phyloP scores from a whole-genome alignment of 306 rosid species.

The Prunus campanulata region DNA sequence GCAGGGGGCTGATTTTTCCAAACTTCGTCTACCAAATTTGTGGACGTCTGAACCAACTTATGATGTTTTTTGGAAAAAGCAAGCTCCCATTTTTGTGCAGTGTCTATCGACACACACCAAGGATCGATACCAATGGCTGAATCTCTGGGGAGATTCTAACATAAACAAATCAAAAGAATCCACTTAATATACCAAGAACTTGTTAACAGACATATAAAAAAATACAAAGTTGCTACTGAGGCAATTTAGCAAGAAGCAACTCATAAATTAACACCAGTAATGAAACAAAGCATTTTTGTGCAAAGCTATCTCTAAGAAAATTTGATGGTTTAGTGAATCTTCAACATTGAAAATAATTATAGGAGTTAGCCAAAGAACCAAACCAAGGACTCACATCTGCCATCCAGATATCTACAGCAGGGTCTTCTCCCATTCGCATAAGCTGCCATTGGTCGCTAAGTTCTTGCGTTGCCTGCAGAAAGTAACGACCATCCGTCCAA shows the following conservation, averaged over 20 bases:
- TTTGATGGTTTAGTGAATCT: neutral
- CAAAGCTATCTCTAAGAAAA: neutral
- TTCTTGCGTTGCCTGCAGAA: conserved; percentile 85
- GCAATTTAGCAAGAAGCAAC: neutral
- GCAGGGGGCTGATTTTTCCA: conserved; percentile 69
- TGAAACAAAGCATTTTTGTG: neutral
- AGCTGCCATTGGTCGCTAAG: conserved; percentile 86
- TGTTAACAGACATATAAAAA: neutral
- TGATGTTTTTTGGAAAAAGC: conserved; percentile 65
- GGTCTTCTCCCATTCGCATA: conserved; percentile 98
- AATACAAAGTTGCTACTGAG: neutral
- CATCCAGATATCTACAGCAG: conserved; percentile 85
- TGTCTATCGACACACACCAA: conserved; percentile 87
- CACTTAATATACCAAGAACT: neutral
- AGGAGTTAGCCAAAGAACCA: conserved; percentile 1
- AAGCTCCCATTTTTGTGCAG: conserved; percentile 80
- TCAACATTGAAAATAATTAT: neutral
- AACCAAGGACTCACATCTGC: conserved; percentile 65
- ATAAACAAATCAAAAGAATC: conserved; percentile 17
- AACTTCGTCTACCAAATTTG: conserved; percentile 89
- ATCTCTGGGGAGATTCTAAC: conserved; percentile 64
- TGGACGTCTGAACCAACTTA: conserved; percentile 76
- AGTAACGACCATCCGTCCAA: conserved; percentile 98
- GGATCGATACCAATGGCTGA: conserved; percentile 88
- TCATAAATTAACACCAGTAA: neutral